These are phyloP conservation scores for Volvox carteri DNA, from an alignment of 163 green algal species.

Conservation along the genomic window DNA sequence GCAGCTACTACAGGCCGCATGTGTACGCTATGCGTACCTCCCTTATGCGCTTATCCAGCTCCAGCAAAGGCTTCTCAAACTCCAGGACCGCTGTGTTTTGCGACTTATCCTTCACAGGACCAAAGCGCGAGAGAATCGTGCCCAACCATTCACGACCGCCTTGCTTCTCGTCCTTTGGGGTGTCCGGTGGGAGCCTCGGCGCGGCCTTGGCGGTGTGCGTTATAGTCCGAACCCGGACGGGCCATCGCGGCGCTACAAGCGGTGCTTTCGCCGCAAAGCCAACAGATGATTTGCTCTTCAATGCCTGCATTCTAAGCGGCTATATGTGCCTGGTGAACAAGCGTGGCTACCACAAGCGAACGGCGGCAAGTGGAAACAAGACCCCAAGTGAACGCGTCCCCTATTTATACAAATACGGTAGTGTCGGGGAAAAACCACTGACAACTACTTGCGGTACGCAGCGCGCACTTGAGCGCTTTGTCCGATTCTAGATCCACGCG, in stretches of 20 bases:
- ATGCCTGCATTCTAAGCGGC: conserved; percentile 18
- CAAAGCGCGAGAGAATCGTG: conserved; percentile 85
- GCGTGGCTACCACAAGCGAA: neutral
- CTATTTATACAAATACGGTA: neutral
- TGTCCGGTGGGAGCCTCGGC: conserved; percentile 48
- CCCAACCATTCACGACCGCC: conserved; percentile 83
- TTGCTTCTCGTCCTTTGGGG: conserved; percentile 50
- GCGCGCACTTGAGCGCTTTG: neutral
- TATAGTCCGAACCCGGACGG: neutral
- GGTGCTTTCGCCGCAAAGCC: neutral
- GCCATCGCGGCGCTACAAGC: neutral
- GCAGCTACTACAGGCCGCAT: neutral
- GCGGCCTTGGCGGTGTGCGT: conserved; percentile 15
- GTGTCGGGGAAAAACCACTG: conserved; percentile 20
- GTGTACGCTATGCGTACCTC: conserved; percentile 88
- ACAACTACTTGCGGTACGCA: conserved; percentile 4
- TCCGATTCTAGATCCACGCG: conserved; percentile 16
- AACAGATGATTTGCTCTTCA: conserved; percentile 25
- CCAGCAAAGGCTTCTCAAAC: conserved; percentile 97
- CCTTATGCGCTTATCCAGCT: conserved; percentile 97
- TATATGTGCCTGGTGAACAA: neutral
- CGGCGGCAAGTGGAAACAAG: neutral
- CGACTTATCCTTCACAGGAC: conserved; percentile 80
- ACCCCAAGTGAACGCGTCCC: neutral
- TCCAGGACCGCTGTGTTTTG: conserved; percentile 85